Evolutionary conservation across 192 early-diverging fungal genomes (phyloP), one percentile per base, ranked within the genome.

Genomic region (Coemansia sp.): DNA sequence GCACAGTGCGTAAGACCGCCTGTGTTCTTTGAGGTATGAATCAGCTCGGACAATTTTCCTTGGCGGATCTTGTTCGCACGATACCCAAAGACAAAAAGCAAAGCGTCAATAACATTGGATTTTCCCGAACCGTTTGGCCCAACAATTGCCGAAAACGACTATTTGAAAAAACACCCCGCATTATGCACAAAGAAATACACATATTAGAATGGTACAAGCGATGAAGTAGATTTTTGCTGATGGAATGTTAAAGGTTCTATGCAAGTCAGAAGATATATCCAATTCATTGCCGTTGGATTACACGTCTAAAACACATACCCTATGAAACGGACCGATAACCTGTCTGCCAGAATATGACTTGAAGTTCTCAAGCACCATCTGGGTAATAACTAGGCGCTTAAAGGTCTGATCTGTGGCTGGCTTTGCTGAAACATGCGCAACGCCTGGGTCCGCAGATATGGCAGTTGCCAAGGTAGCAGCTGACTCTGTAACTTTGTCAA

Each of bases 51-150:
- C 21, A 98, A 79, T 68, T 95, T 97, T n/a, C 88, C 92, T 71
- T 99, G 98, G 41, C 95, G 87, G 86, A 99, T 94, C 77, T 98
- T 98, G 84, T 90, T 94, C 6, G 98, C 95, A 50, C 94, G 88
- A 84, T 94, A 98, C 16, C 98, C 98, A 89, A 99, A 99, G 43
- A 99, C 98, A 77, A 99, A 99, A 38, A 99, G 77, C 56, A 99
- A 83, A 1, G 95, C 91, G 70, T 99, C 98, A 64, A 99, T 98
- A 12, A 99, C 98, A 70, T 98, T 99, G 32, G 94, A 96, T 84
- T 99, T 99, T 52, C 96, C 98, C 12, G 94, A 97, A 38, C 96
- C 96, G 64, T 99, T 99, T 4, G 95, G 98, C 6, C 98, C 98
- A 12, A 98, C 96, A 56, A 99, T 87, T 7, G 86, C 84, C n/a